Evolutionary conservation across 345 rosid species (phyloP).

Genomic region (Diplotaxis tenuifolia): DNA sequence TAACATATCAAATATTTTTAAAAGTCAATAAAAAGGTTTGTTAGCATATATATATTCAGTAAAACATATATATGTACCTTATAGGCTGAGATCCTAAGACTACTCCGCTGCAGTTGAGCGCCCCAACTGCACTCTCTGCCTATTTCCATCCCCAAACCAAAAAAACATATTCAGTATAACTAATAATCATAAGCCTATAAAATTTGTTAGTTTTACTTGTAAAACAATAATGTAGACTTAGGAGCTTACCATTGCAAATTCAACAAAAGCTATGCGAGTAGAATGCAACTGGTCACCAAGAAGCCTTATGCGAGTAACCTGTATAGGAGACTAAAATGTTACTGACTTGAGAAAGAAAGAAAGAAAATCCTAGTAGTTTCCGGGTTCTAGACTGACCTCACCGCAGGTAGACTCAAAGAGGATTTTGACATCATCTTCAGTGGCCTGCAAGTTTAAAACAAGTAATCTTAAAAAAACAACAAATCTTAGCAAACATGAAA

Average conservation of each 20-base stretch:
- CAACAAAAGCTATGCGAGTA: conserved; percentile 83
- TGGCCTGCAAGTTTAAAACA: conserved; percentile 41
- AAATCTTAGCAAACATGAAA: no score
- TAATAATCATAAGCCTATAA: neutral
- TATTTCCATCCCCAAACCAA: conserved; percentile 39
- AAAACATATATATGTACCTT: conserved; percentile 46
- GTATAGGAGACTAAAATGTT: neutral
- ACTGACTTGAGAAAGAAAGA: neutral
- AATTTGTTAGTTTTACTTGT: neutral
- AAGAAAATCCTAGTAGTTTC: neutral
- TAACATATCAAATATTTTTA: neutral
- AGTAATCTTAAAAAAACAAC: no score
- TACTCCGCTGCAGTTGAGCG: conserved; percentile 75
- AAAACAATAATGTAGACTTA: neutral
- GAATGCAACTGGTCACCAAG: conserved; percentile 83
- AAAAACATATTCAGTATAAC: conserved; percentile 2
- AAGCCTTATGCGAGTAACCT: conserved; percentile 86
- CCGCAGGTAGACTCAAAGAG: conserved; percentile 79
- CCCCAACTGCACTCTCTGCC: conserved; percentile 84
- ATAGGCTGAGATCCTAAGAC: conserved; percentile 70
- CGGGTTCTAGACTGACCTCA: conserved; percentile 50
- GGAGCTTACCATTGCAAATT: conserved; percentile 69
- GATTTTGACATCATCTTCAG: conserved; percentile 66
- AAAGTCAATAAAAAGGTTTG: neutral
- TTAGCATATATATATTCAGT: neutral